Base-by-base conservation (phyloP, 305 asterid genomes). In the Rubia tinctorum region DNA sequence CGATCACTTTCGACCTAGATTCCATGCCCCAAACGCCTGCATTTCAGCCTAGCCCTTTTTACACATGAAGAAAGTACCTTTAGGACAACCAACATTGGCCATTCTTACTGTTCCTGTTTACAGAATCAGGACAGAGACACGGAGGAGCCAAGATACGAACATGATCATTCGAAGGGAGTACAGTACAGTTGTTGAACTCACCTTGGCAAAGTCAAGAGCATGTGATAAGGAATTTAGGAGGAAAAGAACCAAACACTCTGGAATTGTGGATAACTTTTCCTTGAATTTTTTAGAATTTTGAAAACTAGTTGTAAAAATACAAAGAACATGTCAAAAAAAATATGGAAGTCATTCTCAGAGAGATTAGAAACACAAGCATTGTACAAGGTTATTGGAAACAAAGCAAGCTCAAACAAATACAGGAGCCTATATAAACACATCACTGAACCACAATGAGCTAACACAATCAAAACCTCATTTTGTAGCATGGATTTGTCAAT, bases 401-500 rank as follows among this genome's bases (percentile, higher is more conserved):
- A 71, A 51, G 20, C 30, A n/a, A 39, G 10, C 53, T 23, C 43
- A 51, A 18, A 51, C 20, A 1, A 17, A 18, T 17, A 53, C 22
- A 53, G 9, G 23, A 53, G 59, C 59, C 59, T 71, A 40, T 23
- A 58, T 51, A 71, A 34, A 20, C 53, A 37, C n/a, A 6, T 7
- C 63, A 37, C n/a, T 23, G 13, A 44, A 58, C 9, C 42, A 49
- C 47, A 53, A 51, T 6, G 27, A 23, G 6, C 1, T 17, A n/a
- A n/a, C n/a, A 23, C 64, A 53, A 56, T 71, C 49, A 68, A 11
- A n/a, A 34, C 17, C 40, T 72, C 2, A 92, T 8, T 25, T 49
- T 15, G 40, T 44, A 79, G 5, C 69, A 85, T 88, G 94, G 67
- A 74, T 70, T 75, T 86, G 53, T 77, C 81, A 65, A 77, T 60